Base-by-base conservation (phyloP, 768 basidiomycete species). In the Pleurotus pulmonarius region DNA sequence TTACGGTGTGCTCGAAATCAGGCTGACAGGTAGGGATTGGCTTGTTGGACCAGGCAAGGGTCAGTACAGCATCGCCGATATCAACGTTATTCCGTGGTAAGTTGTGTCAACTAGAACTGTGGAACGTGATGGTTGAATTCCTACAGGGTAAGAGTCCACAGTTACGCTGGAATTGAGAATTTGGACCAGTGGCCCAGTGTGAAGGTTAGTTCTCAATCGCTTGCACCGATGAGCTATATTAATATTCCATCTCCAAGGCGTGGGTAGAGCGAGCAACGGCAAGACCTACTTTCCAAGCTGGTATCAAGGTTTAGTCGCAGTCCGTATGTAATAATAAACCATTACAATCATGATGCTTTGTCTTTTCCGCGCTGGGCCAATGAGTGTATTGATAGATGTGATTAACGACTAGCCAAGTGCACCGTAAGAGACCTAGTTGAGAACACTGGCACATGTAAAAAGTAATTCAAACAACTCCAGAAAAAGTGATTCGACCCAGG, bases 1-100 rank as follows among this genome's bases (percentile, higher is more conserved):
- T 18, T 94, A 89, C 66, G 74, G 82, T n/a, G 94, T 95, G 3
- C 79, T 95, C 43, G 85, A 95, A 63, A 83, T 86, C 48, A 83
- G 88, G 20, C 80, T 95, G n/a, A 69, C 75, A 45, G 82, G 76
- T 52, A 81, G 88, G 15, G 91, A 94, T 40, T 95, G 80, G 67
- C 83, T 96, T 13, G 91, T 81, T 15, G 92, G 94, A n/a, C 72
- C 85, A 9, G 86, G 83, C 0, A 74, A 75, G 55, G 90, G 88
- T 22, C 85, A 81, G 61, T 82, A 79, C 65, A 83, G 78, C 40
- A 69, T 94, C 46, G 93, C 89, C 5, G 90, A 92, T 63, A 71
- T 89, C 56, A 92, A 91, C 56, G 75, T 76, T 3, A 65, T 81
- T 55, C 76, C 87, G 3, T 91, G 88, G 88, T 85, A 59, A 56